Base-by-base conservation (phyloP, 2,329 filamentous ascomycete species). In the Exophiala sp. region DNA sequence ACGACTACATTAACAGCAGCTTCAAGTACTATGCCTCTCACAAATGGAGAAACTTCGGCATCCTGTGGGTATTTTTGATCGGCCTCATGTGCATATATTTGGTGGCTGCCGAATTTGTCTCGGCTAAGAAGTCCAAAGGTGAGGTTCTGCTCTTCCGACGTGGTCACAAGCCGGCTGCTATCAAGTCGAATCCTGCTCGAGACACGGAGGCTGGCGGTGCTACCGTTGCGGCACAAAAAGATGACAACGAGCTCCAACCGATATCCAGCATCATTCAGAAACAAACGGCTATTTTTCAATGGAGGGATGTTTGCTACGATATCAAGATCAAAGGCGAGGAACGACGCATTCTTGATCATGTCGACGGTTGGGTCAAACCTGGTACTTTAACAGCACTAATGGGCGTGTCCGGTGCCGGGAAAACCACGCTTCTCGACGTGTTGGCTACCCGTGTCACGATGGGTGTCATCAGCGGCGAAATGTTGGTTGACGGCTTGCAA, bases 301-400 rank as follows among this genome's bases (percentile, higher is more conserved):
- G 90, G 91, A 81, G 85, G 60, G 79, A 92, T 63, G 86, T 95
- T 1, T 91, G 86, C 72, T 96, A 89, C 64, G 85, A 89, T 55
- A 87, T 90, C 68, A 83, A 83, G 64, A 91, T 95, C 72, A 95
- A 95, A 75, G 77, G 78, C 11, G 83, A 92, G 64, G 74, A 78
- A 1, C 82, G 90, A 12, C 83, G 86, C 40, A 88, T 96, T 64
- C 75, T 96, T 55, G 86, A 96, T 64, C 78, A 94, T 58, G 88
- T 96, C 10, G 88, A 95, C 66, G 91, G 91, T 34, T 96, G 89
- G 88, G 90, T 96, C 55, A 94, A 95, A 71, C 91, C 91, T 2
- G 91, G 91, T 55, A 95, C 89, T 12, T 71, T 95, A 50, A 96
- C 91, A 10, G 91, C 89, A 36, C 78, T 95, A 2, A 96, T 96